Evolutionary conservation across 805 yeast species (phyloP).

Genomic region (Cyberlindnera subsufficiens): DNA sequence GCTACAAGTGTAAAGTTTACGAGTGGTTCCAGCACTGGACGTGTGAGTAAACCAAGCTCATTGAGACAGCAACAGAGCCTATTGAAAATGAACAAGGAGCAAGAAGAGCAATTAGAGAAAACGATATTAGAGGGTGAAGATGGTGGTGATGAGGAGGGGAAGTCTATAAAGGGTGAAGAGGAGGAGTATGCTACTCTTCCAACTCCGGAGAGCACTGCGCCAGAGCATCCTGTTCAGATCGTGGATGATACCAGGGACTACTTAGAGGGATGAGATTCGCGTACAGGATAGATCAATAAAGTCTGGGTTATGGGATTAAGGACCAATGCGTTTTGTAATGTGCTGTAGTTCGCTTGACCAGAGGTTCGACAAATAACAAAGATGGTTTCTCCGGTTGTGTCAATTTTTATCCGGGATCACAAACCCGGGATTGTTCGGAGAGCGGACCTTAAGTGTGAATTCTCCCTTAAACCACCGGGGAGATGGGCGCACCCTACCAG

Average conservation of each 20-base stretch:
- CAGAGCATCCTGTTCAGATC: constrained; percentile 3
- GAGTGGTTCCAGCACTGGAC: background rate
- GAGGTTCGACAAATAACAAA: too few relatives aligned
- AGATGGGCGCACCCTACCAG: too few relatives aligned
- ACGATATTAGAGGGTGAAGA: background rate
- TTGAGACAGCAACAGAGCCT: constrained; percentile 3
- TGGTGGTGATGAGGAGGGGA: background rate
- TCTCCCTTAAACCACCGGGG: too few relatives aligned
- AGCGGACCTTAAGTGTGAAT: too few relatives aligned
- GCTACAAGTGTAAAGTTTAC: constrained; percentile 3
- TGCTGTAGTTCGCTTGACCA: too few relatives aligned
- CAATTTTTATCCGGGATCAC: too few relatives aligned
- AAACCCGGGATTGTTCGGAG: too few relatives aligned
- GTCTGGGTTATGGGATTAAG: too few relatives aligned
- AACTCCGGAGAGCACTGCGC: constrained; percentile 23
- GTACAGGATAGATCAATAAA: too few relatives aligned
- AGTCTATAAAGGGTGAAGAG: background rate
- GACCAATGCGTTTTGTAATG: too few relatives aligned
- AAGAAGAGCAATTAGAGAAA: background rate
- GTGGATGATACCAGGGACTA: background rate
- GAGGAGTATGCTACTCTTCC: constrained; percentile 19
- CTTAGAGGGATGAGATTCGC: too few relatives aligned
- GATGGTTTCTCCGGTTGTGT: too few relatives aligned
- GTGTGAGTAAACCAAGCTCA: constrained; percentile 5
- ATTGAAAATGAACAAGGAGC: background rate